phyloP scores from a whole-genome alignment of 768 basidiomycete species.

The Pseudohyphozyma bogoriensis region DNA sequence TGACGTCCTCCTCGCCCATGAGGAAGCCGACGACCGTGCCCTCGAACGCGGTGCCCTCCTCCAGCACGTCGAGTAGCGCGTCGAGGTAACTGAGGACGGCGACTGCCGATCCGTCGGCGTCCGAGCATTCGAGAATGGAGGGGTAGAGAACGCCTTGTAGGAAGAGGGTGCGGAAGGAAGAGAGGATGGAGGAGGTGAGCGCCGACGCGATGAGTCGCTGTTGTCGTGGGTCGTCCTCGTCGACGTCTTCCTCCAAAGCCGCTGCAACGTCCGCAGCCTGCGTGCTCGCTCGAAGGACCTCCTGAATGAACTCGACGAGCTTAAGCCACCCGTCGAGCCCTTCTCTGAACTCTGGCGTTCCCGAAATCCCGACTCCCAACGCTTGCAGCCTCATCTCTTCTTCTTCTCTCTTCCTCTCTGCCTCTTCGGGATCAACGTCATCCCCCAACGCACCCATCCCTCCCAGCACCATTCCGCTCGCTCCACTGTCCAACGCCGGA shows the following conservation, averaged over 20 bases:
- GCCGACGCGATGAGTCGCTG: conserved; percentile 61
- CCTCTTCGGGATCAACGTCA: conserved; percentile 41
- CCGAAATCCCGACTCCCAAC: conserved; percentile 61
- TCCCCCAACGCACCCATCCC: conserved; percentile 46
- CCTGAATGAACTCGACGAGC: conserved; percentile 81
- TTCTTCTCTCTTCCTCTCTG: conserved; percentile 36
- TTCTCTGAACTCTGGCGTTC: conserved; percentile 60
- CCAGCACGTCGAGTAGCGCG: conserved; percentile 66
- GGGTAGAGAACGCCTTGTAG: conserved; percentile 88
- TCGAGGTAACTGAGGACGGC: conserved; percentile 95
- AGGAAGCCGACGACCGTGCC: conserved; percentile 68
- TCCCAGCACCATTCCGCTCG: conserved; percentile 60
- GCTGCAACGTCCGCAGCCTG: not conserved
- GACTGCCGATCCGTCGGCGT: conserved; percentile 84
- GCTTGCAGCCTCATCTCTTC: conserved; percentile 45
- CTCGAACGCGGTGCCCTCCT: conserved; percentile 52
- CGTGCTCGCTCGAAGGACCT: conserved; percentile 48
- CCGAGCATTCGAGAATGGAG: conserved; percentile 84
- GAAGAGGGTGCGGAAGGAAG: conserved; percentile 73
- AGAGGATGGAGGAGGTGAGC: conserved; percentile 71
- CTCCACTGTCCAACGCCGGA: conserved; percentile 6
- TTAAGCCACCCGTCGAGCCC: conserved; percentile 83
- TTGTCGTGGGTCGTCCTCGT: conserved; percentile 12
- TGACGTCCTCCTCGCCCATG: conserved; percentile 65
- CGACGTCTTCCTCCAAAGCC: not conserved